A percentile compares a stretch with the other conserved stretches of the same genome.
phyloP scores from a whole-genome alignment of 345 rosid genomes.

The Geranium brycei region DNA sequence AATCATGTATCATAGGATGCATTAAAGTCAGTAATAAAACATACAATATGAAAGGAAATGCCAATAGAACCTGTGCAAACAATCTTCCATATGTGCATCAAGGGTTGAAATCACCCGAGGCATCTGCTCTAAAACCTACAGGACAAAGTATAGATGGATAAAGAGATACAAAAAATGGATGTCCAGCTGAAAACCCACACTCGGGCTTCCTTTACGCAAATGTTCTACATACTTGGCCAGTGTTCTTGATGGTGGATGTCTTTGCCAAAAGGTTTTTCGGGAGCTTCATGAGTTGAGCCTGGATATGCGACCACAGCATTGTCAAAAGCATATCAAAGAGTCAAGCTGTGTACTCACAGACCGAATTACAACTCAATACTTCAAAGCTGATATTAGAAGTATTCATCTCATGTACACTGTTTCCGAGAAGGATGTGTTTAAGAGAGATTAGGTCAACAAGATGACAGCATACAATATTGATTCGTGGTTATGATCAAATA shows the following conservation, averaged over 20 bases:
- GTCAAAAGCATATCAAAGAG: background rate
- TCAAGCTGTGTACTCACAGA: background rate
- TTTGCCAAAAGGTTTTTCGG: constrained; percentile 77
- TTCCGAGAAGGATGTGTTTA: too few species aligned
- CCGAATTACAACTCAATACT: background rate
- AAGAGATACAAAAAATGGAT: background rate
- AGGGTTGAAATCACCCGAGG: constrained; percentile 63
- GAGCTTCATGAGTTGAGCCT: constrained; percentile 55
- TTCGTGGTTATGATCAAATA: background rate
- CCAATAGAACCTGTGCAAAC: constrained; percentile 43
- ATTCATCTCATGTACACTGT: background rate
- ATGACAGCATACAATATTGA: background rate
- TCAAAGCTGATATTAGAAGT: background rate
- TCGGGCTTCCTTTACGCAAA: background rate
- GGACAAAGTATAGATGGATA: constrained; percentile 4
- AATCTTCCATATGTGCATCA: constrained; percentile 71
- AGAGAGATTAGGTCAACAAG: too few species aligned
- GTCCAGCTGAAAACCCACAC: background rate
- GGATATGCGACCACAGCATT: constrained; percentile 9
- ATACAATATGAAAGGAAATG: background rate
- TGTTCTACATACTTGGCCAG: constrained; percentile 44
- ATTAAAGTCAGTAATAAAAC: background rate
- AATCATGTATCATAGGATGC: background rate
- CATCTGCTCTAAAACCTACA: constrained; percentile 64
- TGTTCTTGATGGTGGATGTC: constrained; percentile 53